A percentile compares a stretch with the other conserved stretches of the same genome.
These are phyloP conservation scores for Ichthyophthirius multifiliis DNA, from an alignment of 169 alveolate genomes.

Conservation along the genomic window DNA sequence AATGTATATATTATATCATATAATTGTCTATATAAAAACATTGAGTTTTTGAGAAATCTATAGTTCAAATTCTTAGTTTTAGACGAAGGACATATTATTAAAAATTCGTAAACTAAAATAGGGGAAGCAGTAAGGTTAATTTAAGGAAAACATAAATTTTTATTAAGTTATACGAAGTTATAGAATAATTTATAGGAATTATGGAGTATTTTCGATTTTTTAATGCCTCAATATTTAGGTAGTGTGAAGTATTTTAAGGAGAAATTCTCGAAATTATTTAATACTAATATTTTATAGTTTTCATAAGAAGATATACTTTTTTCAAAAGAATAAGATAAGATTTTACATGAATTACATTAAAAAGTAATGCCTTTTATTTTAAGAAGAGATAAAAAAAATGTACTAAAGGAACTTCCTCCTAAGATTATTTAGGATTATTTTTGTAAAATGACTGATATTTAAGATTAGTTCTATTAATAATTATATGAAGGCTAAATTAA, in stretches of 20 bases:
- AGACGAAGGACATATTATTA: constrained; percentile 95
- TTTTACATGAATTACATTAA: constrained; percentile 67
- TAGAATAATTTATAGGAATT: constrained; percentile 92
- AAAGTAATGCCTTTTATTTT: constrained; percentile 82
- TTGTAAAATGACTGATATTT: constrained; percentile 60
- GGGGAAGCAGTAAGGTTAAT: constrained; percentile 83
- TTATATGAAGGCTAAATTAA: constrained; percentile 17
- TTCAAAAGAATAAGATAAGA: constrained; percentile 29
- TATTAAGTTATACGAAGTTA: constrained; percentile 93
- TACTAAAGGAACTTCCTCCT: constrained; percentile 80
- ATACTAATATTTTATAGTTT: constrained; percentile 28
- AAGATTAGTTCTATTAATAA: constrained; percentile 45
- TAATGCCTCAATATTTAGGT: constrained; percentile 87
- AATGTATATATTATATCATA: constrained; percentile 68
- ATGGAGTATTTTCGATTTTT: constrained; percentile 93
- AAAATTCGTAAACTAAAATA: constrained; percentile 89
- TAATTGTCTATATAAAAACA: constrained; percentile 58
- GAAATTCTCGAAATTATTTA: constrained; percentile 32
- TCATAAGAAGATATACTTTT: constrained; percentile 30
- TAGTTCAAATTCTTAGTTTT: constrained; percentile 85
- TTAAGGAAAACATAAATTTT: constrained; percentile 81
- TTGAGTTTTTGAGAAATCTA: constrained; percentile 36
- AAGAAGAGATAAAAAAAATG: constrained; percentile 83
- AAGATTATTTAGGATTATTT: constrained; percentile 79
- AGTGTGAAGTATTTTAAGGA: constrained; percentile 27